These are phyloP conservation scores for Epichloe scottii DNA, from an alignment of 2,329 filamentous ascomycete species.

Conservation along the genomic window DNA sequence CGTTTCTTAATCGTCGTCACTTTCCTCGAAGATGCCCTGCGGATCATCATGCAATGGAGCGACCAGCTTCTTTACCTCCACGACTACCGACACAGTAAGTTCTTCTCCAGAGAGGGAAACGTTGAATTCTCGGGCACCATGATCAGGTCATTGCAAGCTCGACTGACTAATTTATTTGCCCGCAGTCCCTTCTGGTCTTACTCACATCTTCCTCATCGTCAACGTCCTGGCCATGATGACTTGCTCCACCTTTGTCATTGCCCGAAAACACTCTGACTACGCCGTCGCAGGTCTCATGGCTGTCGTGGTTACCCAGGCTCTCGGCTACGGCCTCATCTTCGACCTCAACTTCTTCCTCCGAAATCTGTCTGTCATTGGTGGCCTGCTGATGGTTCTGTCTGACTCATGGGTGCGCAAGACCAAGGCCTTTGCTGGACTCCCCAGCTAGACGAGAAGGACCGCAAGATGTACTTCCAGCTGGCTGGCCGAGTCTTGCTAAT, in stretches of 20 bases:
- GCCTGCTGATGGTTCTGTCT: conserved; percentile 92
- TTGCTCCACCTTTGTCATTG: conserved; percentile 79
- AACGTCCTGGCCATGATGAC: conserved; percentile 82
- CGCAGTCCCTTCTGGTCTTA: conserved; percentile 73
- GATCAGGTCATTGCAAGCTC: not conserved
- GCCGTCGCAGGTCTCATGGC: conserved; percentile 81
- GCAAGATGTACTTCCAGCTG: conserved; percentile 99
- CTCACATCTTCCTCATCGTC: conserved; percentile 80
- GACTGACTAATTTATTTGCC: not conserved
- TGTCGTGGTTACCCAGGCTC: conserved; percentile 84
- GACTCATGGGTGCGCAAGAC: conserved; percentile 97
- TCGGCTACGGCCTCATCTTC: conserved; percentile 96
- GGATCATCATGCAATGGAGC: conserved; percentile 94
- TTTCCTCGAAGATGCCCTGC: conserved; percentile 89
- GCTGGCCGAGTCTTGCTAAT: conserved; percentile 90
- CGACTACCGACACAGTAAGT: conserved; percentile 84
- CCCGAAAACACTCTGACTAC: conserved; percentile 84
- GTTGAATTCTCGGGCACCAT: not conserved
- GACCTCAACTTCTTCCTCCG: conserved; percentile 99
- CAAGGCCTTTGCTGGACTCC: conserved; percentile 94
- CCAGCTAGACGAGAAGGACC: conserved; percentile 94
- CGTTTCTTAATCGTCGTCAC: conserved; percentile 97
- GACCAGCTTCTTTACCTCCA: conserved; percentile 89
- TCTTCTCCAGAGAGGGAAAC: not conserved
- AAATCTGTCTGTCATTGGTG: conserved; percentile 94